Evolutionary conservation across 2,329 filamentous ascomycete species (phyloP), one percentile per base, ranked within the genome.

Genomic region (Diaporthe vexans): DNA sequence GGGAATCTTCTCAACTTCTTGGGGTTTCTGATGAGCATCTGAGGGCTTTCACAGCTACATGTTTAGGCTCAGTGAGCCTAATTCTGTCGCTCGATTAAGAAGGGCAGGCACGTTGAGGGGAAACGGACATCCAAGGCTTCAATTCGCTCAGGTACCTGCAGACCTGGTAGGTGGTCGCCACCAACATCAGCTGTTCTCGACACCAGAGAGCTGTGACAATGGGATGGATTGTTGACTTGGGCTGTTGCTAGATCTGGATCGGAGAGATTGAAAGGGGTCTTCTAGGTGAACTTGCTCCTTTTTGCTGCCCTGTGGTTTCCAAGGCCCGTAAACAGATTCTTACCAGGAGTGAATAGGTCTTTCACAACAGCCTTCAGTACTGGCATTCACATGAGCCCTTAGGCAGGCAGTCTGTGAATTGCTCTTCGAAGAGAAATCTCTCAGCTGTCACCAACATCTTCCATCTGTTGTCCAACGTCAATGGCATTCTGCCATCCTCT

Each of bases 261-360:
- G 33, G 21, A 2, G 33, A 40, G 21, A 37, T 2, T 40, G 15
- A 6, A 40, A 40, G 37, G 63, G 15, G n/a, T 11, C n/a, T 15
- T 37, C 4, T 15, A 65, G 63, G 63, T 68, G n/a, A 54, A 54
- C 19, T 17, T 17, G 33, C 17, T 48, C 63, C 52, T 37, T 68
- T 11, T n/a, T 68, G 13, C 15, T 68, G 3, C 10, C n/a, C n/a
- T 10, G 7, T 24, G 29, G 15, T n/a, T 51, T 24, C 4, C 48
- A 10, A 8, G 3, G n/a, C 2, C 33, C 6, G n/a, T 68, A 11
- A 54, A 21, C 33, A 35, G 26, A 21, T 24, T 40, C 63, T 68
- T 35, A 68, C 54, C 33, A 40, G 15, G n/a, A 54, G 63, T 35
- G n/a, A 54, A 11, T 68, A 37, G 63, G 21, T 37, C 48, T 29